Evolutionary conservation across 352 stramenopile genomes (phyloP).

Genomic region (Sclerospora graminicola): DNA sequence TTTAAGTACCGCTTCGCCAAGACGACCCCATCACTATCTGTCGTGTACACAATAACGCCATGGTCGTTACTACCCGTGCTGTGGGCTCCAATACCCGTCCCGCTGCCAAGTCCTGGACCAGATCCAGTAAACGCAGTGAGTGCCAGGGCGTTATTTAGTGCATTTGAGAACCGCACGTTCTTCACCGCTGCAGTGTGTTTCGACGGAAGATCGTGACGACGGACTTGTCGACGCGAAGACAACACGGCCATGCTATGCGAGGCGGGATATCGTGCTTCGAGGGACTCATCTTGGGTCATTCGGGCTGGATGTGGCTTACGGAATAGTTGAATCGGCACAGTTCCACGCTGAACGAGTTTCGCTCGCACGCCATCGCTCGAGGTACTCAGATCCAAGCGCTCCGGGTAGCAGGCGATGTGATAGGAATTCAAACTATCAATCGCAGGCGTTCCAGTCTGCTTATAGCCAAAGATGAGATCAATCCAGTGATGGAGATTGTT

Average conservation of each 20-base stretch:
- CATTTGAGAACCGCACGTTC: slow-evolving; percentile 73
- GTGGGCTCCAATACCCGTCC: slow-evolving; percentile 62
- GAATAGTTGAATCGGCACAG: slow-evolving; percentile 69
- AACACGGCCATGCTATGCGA: slow-evolving; percentile 64
- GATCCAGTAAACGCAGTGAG: slow-evolving; percentile 32
- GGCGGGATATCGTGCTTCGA: slow-evolving; percentile 59
- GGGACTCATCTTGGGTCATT: slow-evolving; percentile 67
- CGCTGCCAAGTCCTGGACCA: slow-evolving; percentile 45
- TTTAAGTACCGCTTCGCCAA: slow-evolving; percentile 74
- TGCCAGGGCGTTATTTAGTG: slow-evolving; percentile 45
- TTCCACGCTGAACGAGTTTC: slow-evolving; percentile 64
- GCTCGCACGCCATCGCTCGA: slow-evolving; percentile 47
- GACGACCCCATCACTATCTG: slow-evolving; percentile 62
- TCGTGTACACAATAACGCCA: slow-evolving; percentile 73
- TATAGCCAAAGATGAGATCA: slow-evolving; percentile 98
- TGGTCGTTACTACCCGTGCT: slow-evolving; percentile 42
- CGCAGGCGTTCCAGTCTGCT: slow-evolving; percentile 87
- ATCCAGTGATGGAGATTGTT: slow-evolving; percentile 97
- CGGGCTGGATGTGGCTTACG: slow-evolving; percentile 55
- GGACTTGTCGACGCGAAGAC: slow-evolving; percentile 70
- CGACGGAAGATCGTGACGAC: slow-evolving; percentile 65
- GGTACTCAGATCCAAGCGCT: slow-evolving; percentile 55
- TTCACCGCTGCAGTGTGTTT: slow-evolving; percentile 59
- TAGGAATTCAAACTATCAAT: slow-evolving; percentile 91
- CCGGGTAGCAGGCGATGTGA: slow-evolving; percentile 72